Evolutionary conservation across 352 stramenopile genomes (phyloP).

Genomic region (Phytopythium oedochilum): DNA sequence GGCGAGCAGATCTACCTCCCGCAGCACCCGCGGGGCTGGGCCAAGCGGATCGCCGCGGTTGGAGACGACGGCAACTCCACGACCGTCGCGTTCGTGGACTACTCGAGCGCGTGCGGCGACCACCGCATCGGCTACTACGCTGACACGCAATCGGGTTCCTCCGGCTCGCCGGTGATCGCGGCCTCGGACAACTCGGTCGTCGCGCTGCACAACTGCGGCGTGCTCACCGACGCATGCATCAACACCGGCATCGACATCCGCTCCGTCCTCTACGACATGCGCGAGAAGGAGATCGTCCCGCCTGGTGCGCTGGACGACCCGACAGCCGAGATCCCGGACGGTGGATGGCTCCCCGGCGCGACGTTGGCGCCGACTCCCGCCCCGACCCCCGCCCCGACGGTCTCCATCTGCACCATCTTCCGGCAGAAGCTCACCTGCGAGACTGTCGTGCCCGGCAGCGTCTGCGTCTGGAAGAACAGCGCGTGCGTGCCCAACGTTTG

Average conservation of each 20-base stretch:
- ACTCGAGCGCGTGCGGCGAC: slow-evolving; percentile 18
- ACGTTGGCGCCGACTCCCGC: slow-evolving; percentile 20
- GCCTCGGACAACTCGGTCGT: slow-evolving; percentile 38
- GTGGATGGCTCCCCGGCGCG: slow-evolving; percentile 17
- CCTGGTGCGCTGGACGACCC: slow-evolving; percentile 19
- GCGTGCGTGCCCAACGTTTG: slow-evolving; percentile 13
- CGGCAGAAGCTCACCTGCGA: slow-evolving; percentile 21
- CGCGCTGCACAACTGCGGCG: slow-evolving; percentile 44
- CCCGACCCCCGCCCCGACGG: slow-evolving; percentile 17
- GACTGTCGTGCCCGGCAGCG: slow-evolving; percentile 18
- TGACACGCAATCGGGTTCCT: slow-evolving; percentile 35
- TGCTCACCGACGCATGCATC: slow-evolving; percentile 13
- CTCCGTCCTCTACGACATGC: slow-evolving; percentile 24
- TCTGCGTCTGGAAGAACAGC: slow-evolving; percentile 18
- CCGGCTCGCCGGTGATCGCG: slow-evolving; percentile 36
- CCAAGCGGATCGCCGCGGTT: slow-evolving; percentile 26
- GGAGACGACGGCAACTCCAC: slow-evolving; percentile 23
- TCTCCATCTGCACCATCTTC: slow-evolving; percentile 24
- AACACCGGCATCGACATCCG: slow-evolving; percentile 33
- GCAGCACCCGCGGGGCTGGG: slow-evolving; percentile 30
- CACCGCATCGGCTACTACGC: slow-evolving; percentile 35
- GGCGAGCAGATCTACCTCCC: slow-evolving; percentile 46
- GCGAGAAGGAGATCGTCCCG: slow-evolving; percentile 17
- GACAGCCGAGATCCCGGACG: slow-evolving; percentile 9
- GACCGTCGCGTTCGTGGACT: slow-evolving; percentile 11